These are phyloP conservation scores for Paraphoma chrysanthemicola DNA, from an alignment of 2,329 filamentous ascomycete species.

Conservation along the genomic window DNA sequence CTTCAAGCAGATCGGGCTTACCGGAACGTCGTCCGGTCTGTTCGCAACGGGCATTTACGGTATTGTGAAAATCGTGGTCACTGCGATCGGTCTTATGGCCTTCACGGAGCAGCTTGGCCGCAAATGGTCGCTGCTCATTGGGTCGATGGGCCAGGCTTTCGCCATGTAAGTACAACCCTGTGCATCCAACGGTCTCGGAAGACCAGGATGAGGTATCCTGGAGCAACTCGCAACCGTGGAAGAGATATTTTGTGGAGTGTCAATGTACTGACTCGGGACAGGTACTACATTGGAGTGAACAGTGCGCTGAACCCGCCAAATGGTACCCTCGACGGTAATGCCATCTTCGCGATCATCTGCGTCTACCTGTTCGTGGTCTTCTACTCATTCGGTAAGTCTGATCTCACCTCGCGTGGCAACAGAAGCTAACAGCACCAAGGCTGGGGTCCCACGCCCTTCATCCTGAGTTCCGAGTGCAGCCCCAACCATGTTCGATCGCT, in stretches of 20 bases:
- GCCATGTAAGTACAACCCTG: conserved; percentile 41
- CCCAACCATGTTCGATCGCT: conserved; percentile 51
- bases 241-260: too few species aligned
- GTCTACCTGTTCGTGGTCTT: conserved; percentile 59
- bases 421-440: conserved; percentile 23
- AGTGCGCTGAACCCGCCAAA: conserved; percentile 43
- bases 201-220: too few species aligned
- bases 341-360: conserved; percentile 59
- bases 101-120: conserved; percentile 55
- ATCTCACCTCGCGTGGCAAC: neutral
- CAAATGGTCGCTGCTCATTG: conserved; percentile 54
- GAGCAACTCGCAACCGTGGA: too few species aligned
- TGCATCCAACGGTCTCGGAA: too few species aligned
- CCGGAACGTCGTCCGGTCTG: conserved; percentile 47
- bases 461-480: conserved; percentile 51
- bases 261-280: too few species aligned
- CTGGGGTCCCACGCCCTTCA: conserved; percentile 56
- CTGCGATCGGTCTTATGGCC: conserved; percentile 52
- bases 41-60: conserved; percentile 57
- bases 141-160: conserved; percentile 52
- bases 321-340: conserved; percentile 44
- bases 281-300: conserved; percentile 38
- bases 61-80: conserved; percentile 55
- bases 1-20: conserved; percentile 52
- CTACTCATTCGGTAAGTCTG: conserved; percentile 49